These are phyloP conservation scores for Ceratobasidium sp. DNA, from an alignment of 1,284 basidiomycete genomes.

Conservation along the genomic window DNA sequence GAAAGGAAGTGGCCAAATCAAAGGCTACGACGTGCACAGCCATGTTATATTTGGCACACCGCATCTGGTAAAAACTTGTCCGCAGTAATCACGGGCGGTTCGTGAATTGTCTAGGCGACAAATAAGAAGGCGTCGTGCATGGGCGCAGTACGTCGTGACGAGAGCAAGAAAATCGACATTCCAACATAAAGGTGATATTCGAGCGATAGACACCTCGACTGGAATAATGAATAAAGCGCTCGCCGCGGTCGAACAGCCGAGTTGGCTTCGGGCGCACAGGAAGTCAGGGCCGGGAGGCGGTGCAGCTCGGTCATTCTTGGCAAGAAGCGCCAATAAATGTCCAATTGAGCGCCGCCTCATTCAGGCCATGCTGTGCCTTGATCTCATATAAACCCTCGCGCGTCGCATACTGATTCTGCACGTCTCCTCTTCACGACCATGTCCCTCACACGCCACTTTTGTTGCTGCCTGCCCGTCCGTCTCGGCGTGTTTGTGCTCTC, in stretches of 20 bases:
- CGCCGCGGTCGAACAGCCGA: background rate
- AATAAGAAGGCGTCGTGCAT: background rate
- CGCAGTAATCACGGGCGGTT: background rate
- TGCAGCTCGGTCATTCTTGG: background rate
- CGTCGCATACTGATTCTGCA: background rate
- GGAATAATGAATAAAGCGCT: too few relatives aligned
- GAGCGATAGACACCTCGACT: too few relatives aligned
- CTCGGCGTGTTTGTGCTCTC: conserved; percentile 65
- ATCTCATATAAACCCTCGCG: background rate
- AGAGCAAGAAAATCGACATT: too few relatives aligned
- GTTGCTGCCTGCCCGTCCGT: conserved; percentile 70
- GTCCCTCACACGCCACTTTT: conserved; percentile 52
- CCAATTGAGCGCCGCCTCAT: conserved; percentile 20
- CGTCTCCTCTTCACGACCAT: background rate
- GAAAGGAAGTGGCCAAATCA: background rate
- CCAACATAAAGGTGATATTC: too few relatives aligned
- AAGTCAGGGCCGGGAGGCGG: background rate
- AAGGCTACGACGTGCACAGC: background rate
- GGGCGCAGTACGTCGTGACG: too few relatives aligned
- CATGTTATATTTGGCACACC: background rate
- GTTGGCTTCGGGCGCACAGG: background rate
- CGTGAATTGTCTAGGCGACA: background rate
- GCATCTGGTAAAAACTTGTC: background rate
- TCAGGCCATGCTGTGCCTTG: background rate
- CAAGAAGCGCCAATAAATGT: background rate